Evolutionary conservation across 768 basidiomycete species (phyloP).

Genomic region (Boletus rex-veris): DNA sequence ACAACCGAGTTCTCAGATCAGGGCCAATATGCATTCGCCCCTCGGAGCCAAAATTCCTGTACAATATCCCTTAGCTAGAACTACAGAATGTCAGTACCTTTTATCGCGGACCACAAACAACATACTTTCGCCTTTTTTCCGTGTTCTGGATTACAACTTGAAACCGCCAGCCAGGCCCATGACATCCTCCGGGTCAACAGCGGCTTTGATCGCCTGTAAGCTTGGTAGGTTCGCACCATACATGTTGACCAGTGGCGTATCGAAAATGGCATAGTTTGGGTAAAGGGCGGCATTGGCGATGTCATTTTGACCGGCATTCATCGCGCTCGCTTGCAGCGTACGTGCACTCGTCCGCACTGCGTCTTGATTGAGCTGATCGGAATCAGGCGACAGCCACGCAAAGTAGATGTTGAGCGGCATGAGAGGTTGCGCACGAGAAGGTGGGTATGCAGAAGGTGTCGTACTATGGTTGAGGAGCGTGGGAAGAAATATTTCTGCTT

Average conservation of each 20-base stretch:
- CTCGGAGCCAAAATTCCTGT: too few relatives aligned
- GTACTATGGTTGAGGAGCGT: constrained; percentile 36
- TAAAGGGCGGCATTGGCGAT: constrained; percentile 39
- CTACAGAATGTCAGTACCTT: too few relatives aligned
- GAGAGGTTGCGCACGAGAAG: constrained; percentile 32
- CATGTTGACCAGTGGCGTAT: constrained; percentile 44
- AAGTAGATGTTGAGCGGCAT: constrained; percentile 48
- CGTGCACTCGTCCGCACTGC: constrained; percentile 37
- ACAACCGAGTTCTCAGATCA: too few relatives aligned
- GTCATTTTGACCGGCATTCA: constrained; percentile 32
- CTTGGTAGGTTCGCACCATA: constrained; percentile 42
- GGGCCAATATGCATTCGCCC: too few relatives aligned
- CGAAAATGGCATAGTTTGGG: constrained; percentile 53
- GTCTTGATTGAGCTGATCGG: constrained; percentile 26
- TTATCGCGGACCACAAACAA: too few relatives aligned
- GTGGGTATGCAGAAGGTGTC: constrained; percentile 43
- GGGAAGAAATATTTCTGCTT: constrained; percentile 51
- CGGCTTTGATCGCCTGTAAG: constrained; percentile 41
- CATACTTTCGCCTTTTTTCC: too few relatives aligned
- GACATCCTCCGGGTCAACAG: constrained; percentile 51
- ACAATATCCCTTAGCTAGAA: too few relatives aligned
- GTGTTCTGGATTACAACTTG: constrained; percentile 37
- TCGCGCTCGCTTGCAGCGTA: constrained; percentile 36
- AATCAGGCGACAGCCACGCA: background rate
- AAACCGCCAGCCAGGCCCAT: constrained; percentile 64